Base-by-base conservation (phyloP, 208 protist genomes). In the Leishmania martiniquensis region DNA sequence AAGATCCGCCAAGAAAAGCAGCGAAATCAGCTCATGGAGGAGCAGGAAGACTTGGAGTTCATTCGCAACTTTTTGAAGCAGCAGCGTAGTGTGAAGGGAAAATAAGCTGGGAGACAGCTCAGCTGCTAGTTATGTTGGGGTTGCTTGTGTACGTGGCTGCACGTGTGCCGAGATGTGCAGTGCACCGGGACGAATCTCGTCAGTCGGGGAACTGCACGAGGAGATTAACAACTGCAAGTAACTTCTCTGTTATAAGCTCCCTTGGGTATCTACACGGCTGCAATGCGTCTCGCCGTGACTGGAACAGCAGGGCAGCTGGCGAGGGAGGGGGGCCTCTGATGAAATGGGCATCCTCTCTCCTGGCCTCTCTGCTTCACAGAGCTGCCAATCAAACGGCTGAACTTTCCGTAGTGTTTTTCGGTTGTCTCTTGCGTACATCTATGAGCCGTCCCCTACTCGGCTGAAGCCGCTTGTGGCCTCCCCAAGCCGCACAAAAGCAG, bases 51-150 rank as follows among this genome's bases (percentile, higher is more conserved):
- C 20, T 39, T 80, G 60, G 76, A 74, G 65, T 97, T 97, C 57
- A 90, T 97, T 80, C 76, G 84, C 37, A 67, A 81, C 15, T 95
- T 97, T 59, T 52, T 97, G 20, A 73, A 87, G 34, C 67, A 85
- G 62, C 87, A 95, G 68, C 47, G 66, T 1, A 77, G 76, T n/a
- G 9, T 47, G n/a, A 76, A 70, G 70, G 15, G 42, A 4, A 76
- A 74, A 45, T 75, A 55, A 44, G 34, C 49, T 17, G 22, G 17
- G 4, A 44, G 67, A 60, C 13, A 32, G 51, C 6, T 13, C 72
- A 69, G 65, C 37, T 10, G 9, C 65, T n/a, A 17, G 71, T 32
- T 15, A 32, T 44, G n/a, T 49, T 71, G 60, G 4, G 4, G 13
- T n/a, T 7, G 51, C 42, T n/a, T 59, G 44, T 55, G 68, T 59